Evolutionary conservation across 2,329 filamentous ascomycete genomes (phyloP).

Genomic region (Mycosphaerella sp.): DNA sequence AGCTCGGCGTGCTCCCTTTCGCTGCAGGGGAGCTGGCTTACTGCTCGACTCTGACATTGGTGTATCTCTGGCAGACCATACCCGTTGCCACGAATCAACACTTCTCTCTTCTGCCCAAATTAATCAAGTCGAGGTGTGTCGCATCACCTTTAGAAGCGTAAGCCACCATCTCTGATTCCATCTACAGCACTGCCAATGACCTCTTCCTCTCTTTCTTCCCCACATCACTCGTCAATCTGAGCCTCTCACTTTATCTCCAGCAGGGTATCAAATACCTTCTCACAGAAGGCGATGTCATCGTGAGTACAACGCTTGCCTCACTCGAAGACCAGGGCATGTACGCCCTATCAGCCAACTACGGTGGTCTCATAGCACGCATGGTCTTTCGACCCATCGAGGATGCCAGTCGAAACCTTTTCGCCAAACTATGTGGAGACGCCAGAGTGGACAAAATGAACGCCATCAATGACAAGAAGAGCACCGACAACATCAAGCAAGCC

Average conservation of each 20-base stretch:
- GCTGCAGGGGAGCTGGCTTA: slow-evolving; percentile 80
- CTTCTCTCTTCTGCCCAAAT: slow-evolving; percentile 61
- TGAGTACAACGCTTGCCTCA: slow-evolving; percentile 71
- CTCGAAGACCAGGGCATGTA: slow-evolving; percentile 84
- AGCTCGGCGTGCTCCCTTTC: slow-evolving; percentile 77
- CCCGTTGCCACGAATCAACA: slow-evolving; percentile 50
- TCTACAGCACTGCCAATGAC: slow-evolving; percentile 23
- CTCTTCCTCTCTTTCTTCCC: slow-evolving; percentile 61
- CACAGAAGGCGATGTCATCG: slow-evolving; percentile 87
- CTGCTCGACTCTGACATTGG: slow-evolving; percentile 58
- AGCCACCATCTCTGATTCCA: slow-evolving; percentile 23
- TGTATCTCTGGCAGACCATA: slow-evolving; percentile 62
- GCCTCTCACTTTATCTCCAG: slow-evolving; percentile 78
- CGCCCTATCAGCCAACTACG: slow-evolving; percentile 86
- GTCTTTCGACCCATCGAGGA: slow-evolving; percentile 95
- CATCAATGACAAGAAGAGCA: slow-evolving; percentile 1
- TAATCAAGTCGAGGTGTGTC: slow-evolving; percentile 41
- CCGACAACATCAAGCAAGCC: slow-evolving; percentile 35
- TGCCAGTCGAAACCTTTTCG: slow-evolving; percentile 83
- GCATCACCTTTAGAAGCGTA: slow-evolving; percentile 19
- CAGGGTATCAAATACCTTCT: slow-evolving; percentile 86
- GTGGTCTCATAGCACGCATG: slow-evolving; percentile 78
- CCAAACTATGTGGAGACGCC: slow-evolving; percentile 59
- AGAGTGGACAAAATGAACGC: slow-evolving; percentile 37
- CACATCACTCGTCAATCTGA: slow-evolving; percentile 62